These are phyloP conservation scores for Talaromyces sp. DNA, from an alignment of 2,329 filamentous ascomycete species.

Conservation along the genomic window DNA sequence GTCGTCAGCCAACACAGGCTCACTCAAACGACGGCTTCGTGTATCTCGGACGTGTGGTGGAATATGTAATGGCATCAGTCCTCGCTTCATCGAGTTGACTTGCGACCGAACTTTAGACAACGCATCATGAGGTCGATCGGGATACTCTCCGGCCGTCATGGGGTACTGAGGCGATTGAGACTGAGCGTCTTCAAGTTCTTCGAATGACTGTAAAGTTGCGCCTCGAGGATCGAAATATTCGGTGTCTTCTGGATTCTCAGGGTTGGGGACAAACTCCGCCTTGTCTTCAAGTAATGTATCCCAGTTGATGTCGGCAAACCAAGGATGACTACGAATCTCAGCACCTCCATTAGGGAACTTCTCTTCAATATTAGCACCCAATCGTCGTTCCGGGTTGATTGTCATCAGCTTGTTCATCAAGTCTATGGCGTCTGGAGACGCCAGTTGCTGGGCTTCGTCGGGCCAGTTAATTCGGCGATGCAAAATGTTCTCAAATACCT, in stretches of 20 bases:
- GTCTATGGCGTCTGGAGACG: constrained; percentile 87
- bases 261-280: constrained; percentile 88
- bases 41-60: constrained; percentile 92
- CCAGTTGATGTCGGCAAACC: constrained; percentile 89
- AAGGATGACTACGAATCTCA: constrained; percentile 84
- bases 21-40: constrained; percentile 82
- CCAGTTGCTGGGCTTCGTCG: constrained; percentile 71
- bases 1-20: constrained; percentile 84
- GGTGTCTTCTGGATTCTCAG: constrained; percentile 92
- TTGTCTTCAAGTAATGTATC: constrained; percentile 89
- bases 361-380: constrained; percentile 83
- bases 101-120: constrained; percentile 85
- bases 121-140: constrained; percentile 90
- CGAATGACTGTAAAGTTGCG: constrained; percentile 88
- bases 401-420: constrained; percentile 91
- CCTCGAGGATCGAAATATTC: constrained; percentile 96
- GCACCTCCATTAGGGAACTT: constrained; percentile 80
- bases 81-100: constrained; percentile 82
- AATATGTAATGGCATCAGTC: constrained; percentile 92
- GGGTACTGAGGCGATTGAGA: constrained; percentile 71
- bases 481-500: constrained; percentile 96
- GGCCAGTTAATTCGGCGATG: constrained; percentile 90
- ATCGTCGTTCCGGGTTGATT: constrained; percentile 73
- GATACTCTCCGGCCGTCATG: constrained; percentile 71
- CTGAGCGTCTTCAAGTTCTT: constrained; percentile 87